Evolutionary conservation across 345 rosid genomes (phyloP), one percentile per base, ranked within the genome.

Genomic region (Eutrema heterophyllum): DNA sequence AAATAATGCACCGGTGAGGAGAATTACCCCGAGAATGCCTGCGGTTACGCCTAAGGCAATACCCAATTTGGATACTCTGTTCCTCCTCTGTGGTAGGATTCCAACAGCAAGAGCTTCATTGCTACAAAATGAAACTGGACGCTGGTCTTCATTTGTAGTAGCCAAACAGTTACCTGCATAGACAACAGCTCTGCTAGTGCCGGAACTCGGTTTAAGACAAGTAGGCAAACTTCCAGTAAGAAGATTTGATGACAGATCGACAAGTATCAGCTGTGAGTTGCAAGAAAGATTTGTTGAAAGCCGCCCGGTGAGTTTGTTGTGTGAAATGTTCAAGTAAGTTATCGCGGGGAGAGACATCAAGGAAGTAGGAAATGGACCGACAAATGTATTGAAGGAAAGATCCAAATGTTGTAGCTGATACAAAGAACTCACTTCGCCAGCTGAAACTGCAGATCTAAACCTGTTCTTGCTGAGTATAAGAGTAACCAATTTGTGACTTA

Each of bases 51-150:
- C 83, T 51, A 86, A 50, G 48, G 82, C 81, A 82, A 90, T 63
- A 64, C 78, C 73, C 43, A 78, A 68, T 63, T 80, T 84, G 12
- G 85, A 74, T 43, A 63, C 49, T 62, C 62, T 77, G 38, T 72
- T 74, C 80, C 81, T 86, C 68, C 38, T 66, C 75, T 70, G 83
- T 14, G 92, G 91, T 62, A 95, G 18, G 68, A 88, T 76, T 63
- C 97, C 99, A 35, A 92, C 97, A 43, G 99, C 97, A 44, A 95
- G 82, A 68, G 99, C 97, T 81, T 90, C 91, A 63, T 89, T 95
- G 29, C 76, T 84, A 79, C 99, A 92, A 18, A 87, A 82, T 50
- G 89, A 77, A 61, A 86, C 60, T 7, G 91, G 92, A 71, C 86
- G 85, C 24, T 95, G 99, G 68, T 75, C 71, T 81, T 76, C 80